Percentiles rank a stretch among this genome's conserved stretches.
Conservation (phyloP, 306 rosid species). For the Cucumis sativus region Cucumber_9930_V3 NC_026657.2:5568501-5569000, state of each 20-base stretch:
- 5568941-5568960: too few relatives aligned
- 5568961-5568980: too few relatives aligned
- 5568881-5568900: too few relatives aligned
- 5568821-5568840: not conserved
- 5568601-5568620: not conserved
- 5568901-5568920: too few relatives aligned
- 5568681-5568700: not conserved
- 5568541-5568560: constrained; percentile 52
- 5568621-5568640: not conserved
- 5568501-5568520: constrained; percentile 81
- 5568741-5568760: not conserved
- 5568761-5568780: not conserved
- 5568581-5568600: not conserved
- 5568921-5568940: too few relatives aligned
- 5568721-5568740: not conserved
- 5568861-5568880: not conserved
- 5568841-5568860: not conserved
- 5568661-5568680: not conserved
- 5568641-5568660: not conserved
- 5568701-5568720: not conserved
- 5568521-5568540: constrained; percentile 66
- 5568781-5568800: not conserved
- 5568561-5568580: constrained; percentile 19
- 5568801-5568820: not conserved
- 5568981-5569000: too few relatives aligned